Percentiles rank a stretch among this genome's conserved stretches.
Conservation (phyloP, 805 yeast species). For the Wickerhamiella musiphila region DNA sequence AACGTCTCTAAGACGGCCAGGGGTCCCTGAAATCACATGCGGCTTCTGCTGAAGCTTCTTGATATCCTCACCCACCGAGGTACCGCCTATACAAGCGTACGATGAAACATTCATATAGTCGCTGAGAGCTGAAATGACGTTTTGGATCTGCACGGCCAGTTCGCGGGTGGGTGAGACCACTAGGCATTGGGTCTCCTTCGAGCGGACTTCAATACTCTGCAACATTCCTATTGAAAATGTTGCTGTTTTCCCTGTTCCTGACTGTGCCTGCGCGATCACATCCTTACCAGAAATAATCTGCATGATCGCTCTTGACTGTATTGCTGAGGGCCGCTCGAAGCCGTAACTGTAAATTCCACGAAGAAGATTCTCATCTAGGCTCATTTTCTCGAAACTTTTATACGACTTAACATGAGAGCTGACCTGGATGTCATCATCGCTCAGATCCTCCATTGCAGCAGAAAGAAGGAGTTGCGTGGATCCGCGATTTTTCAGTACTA, state of each 20-base stretch:
- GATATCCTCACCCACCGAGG: slow-evolving; percentile 63
- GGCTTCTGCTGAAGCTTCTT: slow-evolving; percentile 55
- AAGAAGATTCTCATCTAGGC: slow-evolving; percentile 23
- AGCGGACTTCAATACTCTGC: slow-evolving; percentile 61
- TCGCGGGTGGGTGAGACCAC: slow-evolving; percentile 93
- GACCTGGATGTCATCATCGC: slow-evolving; percentile 37
- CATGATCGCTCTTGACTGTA: slow-evolving; percentile 64
- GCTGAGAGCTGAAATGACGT: slow-evolving; percentile 73
- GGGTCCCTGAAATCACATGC: slow-evolving; percentile 92
- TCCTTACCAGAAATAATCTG: slow-evolving; percentile 64
- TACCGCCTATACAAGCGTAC: slow-evolving; percentile 92
- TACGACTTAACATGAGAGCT: slow-evolving; percentile 35
- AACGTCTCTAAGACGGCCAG: slow-evolving; percentile 89
- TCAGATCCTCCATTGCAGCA: slow-evolving; percentile 12
- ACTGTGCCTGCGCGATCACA: slow-evolving; percentile 90
- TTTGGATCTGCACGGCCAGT: slow-evolving; percentile 81
- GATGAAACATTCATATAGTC: slow-evolving; percentile 72
- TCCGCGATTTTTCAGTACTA: neutral
- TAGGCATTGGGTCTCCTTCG: slow-evolving; percentile 70
- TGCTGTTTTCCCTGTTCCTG: slow-evolving; percentile 98
- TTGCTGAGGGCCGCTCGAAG: slow-evolving; percentile 66
- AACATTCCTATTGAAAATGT: slow-evolving; percentile 90
- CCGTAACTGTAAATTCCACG: slow-evolving; percentile 65
- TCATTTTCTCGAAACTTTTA: slow-evolving; percentile 19
- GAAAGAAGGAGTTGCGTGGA: slow-evolving; percentile 3